Base-by-base conservation (phyloP, 345 rosid species). In the Mallotus nudiflorus region DNA sequence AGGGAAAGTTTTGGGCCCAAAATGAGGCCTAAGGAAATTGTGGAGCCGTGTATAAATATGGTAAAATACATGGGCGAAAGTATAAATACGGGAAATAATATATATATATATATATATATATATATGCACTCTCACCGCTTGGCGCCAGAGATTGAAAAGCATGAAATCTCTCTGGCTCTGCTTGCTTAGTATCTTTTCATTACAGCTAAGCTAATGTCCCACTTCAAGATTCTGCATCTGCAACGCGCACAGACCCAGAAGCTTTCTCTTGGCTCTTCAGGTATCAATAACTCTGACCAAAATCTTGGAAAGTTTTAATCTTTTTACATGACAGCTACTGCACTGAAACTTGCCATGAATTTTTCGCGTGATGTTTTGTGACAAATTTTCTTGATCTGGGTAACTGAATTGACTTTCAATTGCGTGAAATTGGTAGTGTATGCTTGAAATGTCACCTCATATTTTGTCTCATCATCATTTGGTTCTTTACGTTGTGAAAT, bases 61-160 rank as follows among this genome's bases (percentile, higher is more conserved):
- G 48, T 28, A 44, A 16, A 63, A 15, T 27, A 27, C 9, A 29
- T 39, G 74, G 59, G 74, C 70, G 56, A 56, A 56, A 52, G 24
- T 22, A 25, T 60, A 46, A 27, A 9, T 58, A 33, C 24, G 13
- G 22, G 5, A 31, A 28, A 14, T 28, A 28, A 33, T 33, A 33
- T n/a, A n/a, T n/a, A n/a, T n/a, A n/a, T n/a, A n/a, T n/a, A n/a
- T n/a, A n/a, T n/a, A n/a, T n/a, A n/a, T n/a, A n/a, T n/a, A n/a
- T n/a, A n/a, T n/a, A n/a, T n/a, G n/a, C n/a, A 33, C 37, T 2
- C 3, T 33, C 4, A 33, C 6, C 3, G 4, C 6, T 56, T 56
- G 61, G 61, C 61, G 61, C 37, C 61, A 28, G 8, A 5, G 8
- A 15, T 56, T 33, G 37, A 33, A 33, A 6, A 33, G 37, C 37